Percentiles rank a stretch among this genome's conserved stretches.
Evolutionary conservation across 2,329 filamentous ascomycete genomes (phyloP).

Genomic region (Phyllosticta paracitricarpa): DNA sequence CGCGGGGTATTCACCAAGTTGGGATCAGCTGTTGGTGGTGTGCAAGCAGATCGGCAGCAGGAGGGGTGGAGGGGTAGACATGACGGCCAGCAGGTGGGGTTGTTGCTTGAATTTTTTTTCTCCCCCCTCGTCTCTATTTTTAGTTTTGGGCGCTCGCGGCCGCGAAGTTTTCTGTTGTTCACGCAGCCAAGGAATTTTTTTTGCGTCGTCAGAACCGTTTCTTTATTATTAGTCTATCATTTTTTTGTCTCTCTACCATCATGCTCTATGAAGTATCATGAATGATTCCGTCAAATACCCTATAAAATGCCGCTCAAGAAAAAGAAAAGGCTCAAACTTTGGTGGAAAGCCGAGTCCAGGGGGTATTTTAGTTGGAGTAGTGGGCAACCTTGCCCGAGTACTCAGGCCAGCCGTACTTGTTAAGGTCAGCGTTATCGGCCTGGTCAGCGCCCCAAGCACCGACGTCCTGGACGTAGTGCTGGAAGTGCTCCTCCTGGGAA

Average conservation of each 20-base stretch:
- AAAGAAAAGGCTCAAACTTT: background rate
- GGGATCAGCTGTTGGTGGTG: background rate
- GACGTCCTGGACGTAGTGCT: conserved; percentile 41
- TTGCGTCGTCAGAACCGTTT: background rate
- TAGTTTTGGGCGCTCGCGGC: background rate
- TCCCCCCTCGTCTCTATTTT: background rate
- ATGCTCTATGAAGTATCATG: background rate
- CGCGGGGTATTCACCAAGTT: background rate
- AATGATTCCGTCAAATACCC: too few relatives aligned
- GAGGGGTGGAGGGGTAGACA: background rate
- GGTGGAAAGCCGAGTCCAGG: background rate
- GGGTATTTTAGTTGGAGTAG: conserved; percentile 17
- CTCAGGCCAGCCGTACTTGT: conserved; percentile 38
- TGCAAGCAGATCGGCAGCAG: background rate
- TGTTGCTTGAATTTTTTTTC: background rate
- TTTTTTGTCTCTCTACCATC: background rate
- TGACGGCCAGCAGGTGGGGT: background rate
- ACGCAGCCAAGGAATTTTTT: too few relatives aligned
- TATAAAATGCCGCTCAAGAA: background rate
- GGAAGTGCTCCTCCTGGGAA: conserved; percentile 37
- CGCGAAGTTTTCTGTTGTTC: too few relatives aligned
- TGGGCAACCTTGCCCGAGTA: conserved; percentile 26
- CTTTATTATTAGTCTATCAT: background rate
- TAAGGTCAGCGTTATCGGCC: conserved; percentile 28
- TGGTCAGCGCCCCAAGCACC: conserved; percentile 33